Base-by-base conservation (phyloP, 176 grass and related monocot genomes). In the Avena sativa region DNA sequence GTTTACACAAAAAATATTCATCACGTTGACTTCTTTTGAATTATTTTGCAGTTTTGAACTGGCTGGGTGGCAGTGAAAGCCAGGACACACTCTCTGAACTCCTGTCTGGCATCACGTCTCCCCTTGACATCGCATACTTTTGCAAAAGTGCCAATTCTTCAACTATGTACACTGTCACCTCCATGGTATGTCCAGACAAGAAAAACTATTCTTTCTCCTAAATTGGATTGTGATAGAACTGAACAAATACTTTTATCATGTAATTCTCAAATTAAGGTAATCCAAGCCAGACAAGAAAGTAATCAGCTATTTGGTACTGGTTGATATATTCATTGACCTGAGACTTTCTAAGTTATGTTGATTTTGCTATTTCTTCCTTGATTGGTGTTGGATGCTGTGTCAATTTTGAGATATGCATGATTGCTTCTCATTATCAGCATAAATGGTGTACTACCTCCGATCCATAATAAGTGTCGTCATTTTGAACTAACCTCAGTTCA, bases 51-150 rank as follows among this genome's bases (percentile, higher is more conserved):
- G 80, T 67, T 82, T 69, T 82, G 8, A 65, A 51, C 9, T 70
- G 80, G 63, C 48, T 67, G 19, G 49, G 49, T 56, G 28, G 17
- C 48, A 4, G 17, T 36, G 49, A 82, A 69, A 82, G 30, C 30
- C 48, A 82, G 65, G 80, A 40, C 66, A 1, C 32, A 20, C 17
- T 82, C 6, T 82, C 30, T 43, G 49, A 82, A 82, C 7, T 71
- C 4, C 15, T 82, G 80, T 49, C 44, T 71, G 80, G 49, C 65
- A 82, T 82, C 52, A 14, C 30, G n/a, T 69, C 30, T 71, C 80
- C 80, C 26, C 48, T 82, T 82, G 64, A 82, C 19, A 25, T 12
- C 43, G 38, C 2, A 57, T 52, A 71, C 69, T 51, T 83, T 15
- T 71, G 17, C 66, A 71, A 57, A 15, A 67, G 49, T 71, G 64